Base-by-base conservation (phyloP, 352 stramenopile genomes). In the Pythium oligandrum region DNA sequence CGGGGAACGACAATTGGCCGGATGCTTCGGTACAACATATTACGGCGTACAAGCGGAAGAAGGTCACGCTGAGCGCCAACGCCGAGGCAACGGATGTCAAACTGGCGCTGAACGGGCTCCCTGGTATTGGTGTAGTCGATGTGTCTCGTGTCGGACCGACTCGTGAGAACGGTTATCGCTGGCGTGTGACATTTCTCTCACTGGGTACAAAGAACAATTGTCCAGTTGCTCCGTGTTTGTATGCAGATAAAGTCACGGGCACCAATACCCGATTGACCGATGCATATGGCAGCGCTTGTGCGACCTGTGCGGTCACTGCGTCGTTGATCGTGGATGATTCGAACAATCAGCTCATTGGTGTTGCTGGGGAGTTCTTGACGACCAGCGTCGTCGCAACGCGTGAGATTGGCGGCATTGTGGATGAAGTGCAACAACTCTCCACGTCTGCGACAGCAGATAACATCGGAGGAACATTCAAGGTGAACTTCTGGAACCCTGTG, bases 181-280 rank as follows among this genome's bases (percentile, higher is more conserved):
- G 83, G 83, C 61, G 65, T 37, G 68, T 93, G 3, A 89, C 83
- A 17, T 87, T 93, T 40, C 40, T 79, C 49, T 90, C 79, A 1
- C 72, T 93, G 9, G 66, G 80, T 0, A 73, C 44, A 32, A 70
- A 60, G 26, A 78, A 48, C 4, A 77, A 55, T 8, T 88, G 75
- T 40, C 77, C 77, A 2, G 43, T 60, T 11, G 82, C 79, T n/a
- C 79, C 79, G 6, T 88, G 75, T 33, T 59, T 90, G 5, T 62
- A 62, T 3, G 74, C 74, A 0, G 78, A 90, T 39, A 86, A 79
- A 52, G 57, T 64, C 30, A 75, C 63, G 4, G 77, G 77, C 1
- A 63, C 53, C 0, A 56, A 47, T 1, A 51, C 56, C 0, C 65
- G 62, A 8, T 57, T 87, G 26, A 64, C 57, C 2, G 71, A 93